phyloP scores from a whole-genome alignment of 345 rosid species.

The Acer saccharum region DNA sequence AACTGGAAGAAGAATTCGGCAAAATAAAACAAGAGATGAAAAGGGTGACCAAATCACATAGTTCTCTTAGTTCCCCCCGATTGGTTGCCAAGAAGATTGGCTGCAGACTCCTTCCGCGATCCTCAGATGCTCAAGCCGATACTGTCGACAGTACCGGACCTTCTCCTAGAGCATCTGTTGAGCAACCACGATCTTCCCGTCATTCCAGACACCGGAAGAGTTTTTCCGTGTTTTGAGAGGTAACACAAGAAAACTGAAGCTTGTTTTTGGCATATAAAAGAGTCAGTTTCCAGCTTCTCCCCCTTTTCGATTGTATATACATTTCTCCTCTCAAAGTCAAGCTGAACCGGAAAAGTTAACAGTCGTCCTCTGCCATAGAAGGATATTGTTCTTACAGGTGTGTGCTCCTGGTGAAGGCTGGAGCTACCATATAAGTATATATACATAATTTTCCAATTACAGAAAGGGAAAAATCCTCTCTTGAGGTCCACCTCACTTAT shows the following conservation, averaged over 20 bases:
- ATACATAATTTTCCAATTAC: not conserved
- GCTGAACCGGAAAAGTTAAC: not conserved
- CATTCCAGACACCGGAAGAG: slow-evolving; percentile 81
- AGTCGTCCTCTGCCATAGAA: not conserved
- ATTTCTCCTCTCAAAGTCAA: not conserved
- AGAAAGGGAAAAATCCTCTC: not conserved
- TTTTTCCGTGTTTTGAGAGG: slow-evolving; percentile 65
- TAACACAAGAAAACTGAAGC: not conserved
- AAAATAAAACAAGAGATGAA: slow-evolving; percentile 84
- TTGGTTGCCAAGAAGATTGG: slow-evolving; percentile 59
- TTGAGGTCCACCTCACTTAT: slow-evolving; percentile 3
- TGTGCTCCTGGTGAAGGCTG: slow-evolving; percentile 4
- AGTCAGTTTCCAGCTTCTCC: slow-evolving; percentile 5
- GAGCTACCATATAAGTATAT: not conserved
- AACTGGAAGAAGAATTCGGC: slow-evolving; percentile 82
- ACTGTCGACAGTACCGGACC: slow-evolving; percentile 36
- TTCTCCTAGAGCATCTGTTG: slow-evolving; percentile 57
- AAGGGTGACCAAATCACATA: slow-evolving; percentile 67
- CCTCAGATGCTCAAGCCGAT: slow-evolving; percentile 56
- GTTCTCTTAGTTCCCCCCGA: slow-evolving; percentile 75
- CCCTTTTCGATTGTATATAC: not conserved
- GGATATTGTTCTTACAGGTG: not conserved
- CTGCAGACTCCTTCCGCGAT: slow-evolving; percentile 69
- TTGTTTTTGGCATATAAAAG: not conserved
- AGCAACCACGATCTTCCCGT: slow-evolving; percentile 53